Evolutionary conservation across 2,329 filamentous ascomycete species (phyloP), one percentile per base, ranked within the genome.

Genomic region (Colletotrichum spaethianum): DNA sequence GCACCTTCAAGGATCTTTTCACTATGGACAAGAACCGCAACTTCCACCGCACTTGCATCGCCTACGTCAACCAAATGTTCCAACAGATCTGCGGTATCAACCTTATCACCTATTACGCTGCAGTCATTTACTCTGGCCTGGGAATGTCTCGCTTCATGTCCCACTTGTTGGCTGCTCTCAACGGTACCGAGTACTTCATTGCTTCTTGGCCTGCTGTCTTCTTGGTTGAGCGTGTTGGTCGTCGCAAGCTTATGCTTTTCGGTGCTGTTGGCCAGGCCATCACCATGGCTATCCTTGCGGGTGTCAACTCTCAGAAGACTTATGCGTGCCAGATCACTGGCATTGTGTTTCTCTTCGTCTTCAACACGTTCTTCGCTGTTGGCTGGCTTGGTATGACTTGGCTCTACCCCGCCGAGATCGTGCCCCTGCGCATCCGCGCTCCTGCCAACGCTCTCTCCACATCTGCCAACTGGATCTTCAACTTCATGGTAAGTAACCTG

Each of bases 201-300:
- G 81, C 88, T 1, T 91, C 91, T 3, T 89, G 91, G 89, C 85
- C 86, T 0, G 84, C 86, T 1, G 85, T 88, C 26, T 90, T 91
- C 79, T 84, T 92, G 33, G 90, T 93, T 46, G 91, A 93, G 79
- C 87, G 88, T 1, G 88, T 92, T 4, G 92, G 92, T 14, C 90
- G 93, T 36, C 87, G 93, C 23, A 88, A 89, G 77, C 87, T 94
- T 72, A 94, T 95, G 91, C 82, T 94, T 23, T 89, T 93, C 74
- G 92, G 92, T 64, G 89, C 90, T 0, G 82, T 88, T 36, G 90
- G 78, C 87, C 91, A 92, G 83, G 90, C 89, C 46, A 78, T 86
- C 1, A 90, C 89, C 63, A 94, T 94, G 92, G 87, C 90, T 2
- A 86, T 94, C 46, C 83, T 90, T 46, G 84, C 86, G 0, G 84